These are phyloP conservation scores for Hyphopichia burtonii DNA, from an alignment of 1,139 yeast species.

Conservation along the genomic window DNA sequence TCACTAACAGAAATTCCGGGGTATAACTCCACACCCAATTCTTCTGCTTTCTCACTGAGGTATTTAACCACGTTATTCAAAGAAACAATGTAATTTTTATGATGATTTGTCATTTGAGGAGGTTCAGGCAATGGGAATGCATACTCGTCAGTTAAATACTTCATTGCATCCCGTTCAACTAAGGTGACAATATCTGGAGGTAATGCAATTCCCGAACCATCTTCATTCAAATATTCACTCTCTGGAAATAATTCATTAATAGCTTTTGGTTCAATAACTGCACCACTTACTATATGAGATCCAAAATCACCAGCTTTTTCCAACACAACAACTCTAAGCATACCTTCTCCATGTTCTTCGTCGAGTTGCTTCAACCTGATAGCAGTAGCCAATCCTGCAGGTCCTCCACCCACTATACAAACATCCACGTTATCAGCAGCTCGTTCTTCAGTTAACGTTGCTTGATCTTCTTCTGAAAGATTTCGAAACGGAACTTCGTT, in stretches of 20 bases:
- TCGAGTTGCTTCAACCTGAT: slow-evolving; percentile 85
- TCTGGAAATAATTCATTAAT: slow-evolving; percentile 82
- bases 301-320: slow-evolving; percentile 95
- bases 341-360: slow-evolving; percentile 61
- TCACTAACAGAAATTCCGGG: slow-evolving; percentile 92
- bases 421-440: slow-evolving; percentile 87
- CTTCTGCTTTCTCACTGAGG: slow-evolving; percentile 87
- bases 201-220: slow-evolving; percentile 62
- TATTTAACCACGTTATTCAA: slow-evolving; percentile 78
- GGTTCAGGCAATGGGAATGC: slow-evolving; percentile 86
- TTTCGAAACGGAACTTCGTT: slow-evolving; percentile 7
- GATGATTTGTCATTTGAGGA: slow-evolving; percentile 81
- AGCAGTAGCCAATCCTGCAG: slow-evolving; percentile 95
- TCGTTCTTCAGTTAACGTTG: slow-evolving; percentile 56
- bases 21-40: slow-evolving; percentile 87
- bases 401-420: slow-evolving; percentile 96
- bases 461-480: slow-evolving; percentile 43
- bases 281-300: slow-evolving; percentile 89
- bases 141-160: slow-evolving; percentile 55
- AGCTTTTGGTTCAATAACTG: slow-evolving; percentile 88
- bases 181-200: slow-evolving; percentile 73
- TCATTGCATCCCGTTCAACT: slow-evolving; percentile 72
- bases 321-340: slow-evolving; percentile 77
- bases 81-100: slow-evolving; percentile 81
- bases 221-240: slow-evolving; percentile 51